Evolutionary conservation across 805 yeast genomes (phyloP), one percentile per base, ranked within the genome.

Genomic region (Tetrapisispora arboricola): DNA sequence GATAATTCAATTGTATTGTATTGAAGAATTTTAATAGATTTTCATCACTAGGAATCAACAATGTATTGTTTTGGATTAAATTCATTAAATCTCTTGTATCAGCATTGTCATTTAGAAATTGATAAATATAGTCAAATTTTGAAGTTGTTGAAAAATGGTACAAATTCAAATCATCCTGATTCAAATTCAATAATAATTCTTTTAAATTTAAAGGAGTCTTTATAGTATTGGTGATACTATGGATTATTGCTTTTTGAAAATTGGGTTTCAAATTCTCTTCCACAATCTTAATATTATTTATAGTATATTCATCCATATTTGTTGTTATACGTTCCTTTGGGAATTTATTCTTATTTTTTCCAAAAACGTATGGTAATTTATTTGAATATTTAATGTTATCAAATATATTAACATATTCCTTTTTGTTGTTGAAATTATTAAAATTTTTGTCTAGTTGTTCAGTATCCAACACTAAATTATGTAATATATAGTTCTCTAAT

Each of bases 161-260:
- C n/a, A n/a, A n/a, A n/a, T n/a, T n/a, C n/a, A n/a, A n/a, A 12
- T 32, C 30, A 13, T 40, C 19, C 8, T 32, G 17, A 25, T 42
- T 44, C 16, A 49, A 26, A 6, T 39, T 19, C 2, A 43, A 44
- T 39, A 75, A 44, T 10, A 69, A 50, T 3, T 65, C 65, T 51
- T 67, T 68, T 16, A 65, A 46, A 21, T 54, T 44, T 36, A 62
- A 62, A 51, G 61, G 61, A 25, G 50, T 28, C 12, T 67, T 64
- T 1, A 81, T 47, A 10, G 72, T 49, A 15, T 61, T 50, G 42
- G 74, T 75, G 2, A 82, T 66, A 1, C 83, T 86, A 44, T 82
- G 85, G 11, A 85, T 74, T 22, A 72, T 73, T 0, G 88, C 75
- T 49, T 76, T 68, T 50, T 79, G 84, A 34, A 76, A 73, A 39